phyloP scores from a whole-genome alignment of 2,329 filamentous ascomycete species.

The Pseudonectria buxi region DNA sequence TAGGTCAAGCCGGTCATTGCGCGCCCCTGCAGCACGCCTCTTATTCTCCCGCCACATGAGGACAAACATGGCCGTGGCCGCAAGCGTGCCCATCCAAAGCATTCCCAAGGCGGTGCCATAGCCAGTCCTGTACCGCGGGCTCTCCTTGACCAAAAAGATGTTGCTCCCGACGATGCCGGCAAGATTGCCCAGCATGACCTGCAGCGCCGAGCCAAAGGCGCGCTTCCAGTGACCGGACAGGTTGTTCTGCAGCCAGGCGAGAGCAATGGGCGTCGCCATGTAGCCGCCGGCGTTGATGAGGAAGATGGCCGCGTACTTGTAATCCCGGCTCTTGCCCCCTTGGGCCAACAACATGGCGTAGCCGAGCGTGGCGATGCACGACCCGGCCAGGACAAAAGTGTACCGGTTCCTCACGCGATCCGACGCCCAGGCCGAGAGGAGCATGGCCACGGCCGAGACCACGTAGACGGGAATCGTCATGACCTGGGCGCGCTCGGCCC shows the following conservation, averaged over 20 bases:
- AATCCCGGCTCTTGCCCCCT: slow-evolving; percentile 16
- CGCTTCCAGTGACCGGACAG: slow-evolving; percentile 53
- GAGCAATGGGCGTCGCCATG: slow-evolving; percentile 46
- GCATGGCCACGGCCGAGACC: slow-evolving; percentile 24
- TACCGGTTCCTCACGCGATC: slow-evolving; percentile 48
- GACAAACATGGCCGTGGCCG: slow-evolving; percentile 22
- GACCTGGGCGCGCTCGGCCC: slow-evolving; percentile 27
- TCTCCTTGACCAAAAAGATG: slow-evolving; percentile 41
- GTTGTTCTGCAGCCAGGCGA: slow-evolving; percentile 52
- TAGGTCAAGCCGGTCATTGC: slow-evolving; percentile 22
- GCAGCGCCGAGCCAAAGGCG: slow-evolving; percentile 44
- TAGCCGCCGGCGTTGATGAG: slow-evolving; percentile 47
- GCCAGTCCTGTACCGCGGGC: slow-evolving; percentile 42
- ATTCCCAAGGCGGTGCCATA: slow-evolving; percentile 41
- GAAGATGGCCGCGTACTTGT: slow-evolving; percentile 48
- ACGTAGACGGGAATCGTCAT: slow-evolving; percentile 32
- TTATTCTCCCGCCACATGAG: slow-evolving; percentile 29
- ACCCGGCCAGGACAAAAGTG: slow-evolving; percentile 45
- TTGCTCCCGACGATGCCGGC: slow-evolving; percentile 41
- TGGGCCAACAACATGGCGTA: slow-evolving; percentile 46
- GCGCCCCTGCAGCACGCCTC: slow-evolving; percentile 25
- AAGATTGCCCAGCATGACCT: slow-evolving; percentile 41
- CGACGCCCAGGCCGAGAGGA: slow-evolving; percentile 35
- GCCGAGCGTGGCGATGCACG: slow-evolving; percentile 43
- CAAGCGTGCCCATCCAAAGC: slow-evolving; percentile 36